Conservation (phyloP, 805 yeast genomes). For the Komagataella mondaviorum region DNA sequence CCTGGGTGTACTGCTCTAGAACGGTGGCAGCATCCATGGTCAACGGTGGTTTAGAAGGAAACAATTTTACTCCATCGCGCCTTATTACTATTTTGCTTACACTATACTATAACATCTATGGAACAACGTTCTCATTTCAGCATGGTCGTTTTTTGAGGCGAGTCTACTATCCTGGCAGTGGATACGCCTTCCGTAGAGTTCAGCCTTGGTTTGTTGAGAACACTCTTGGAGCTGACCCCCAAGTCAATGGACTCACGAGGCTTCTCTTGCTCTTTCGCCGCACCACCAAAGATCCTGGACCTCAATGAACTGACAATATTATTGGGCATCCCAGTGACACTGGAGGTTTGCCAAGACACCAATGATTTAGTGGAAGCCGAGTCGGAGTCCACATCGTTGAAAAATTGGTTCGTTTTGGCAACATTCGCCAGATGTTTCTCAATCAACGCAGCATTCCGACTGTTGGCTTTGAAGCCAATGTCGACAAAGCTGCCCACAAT, state of each 20-base stretch:
- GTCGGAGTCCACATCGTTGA: neutral
- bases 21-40: slow-evolving; percentile 85
- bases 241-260: neutral
- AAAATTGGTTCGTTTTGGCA: slow-evolving; percentile 4
- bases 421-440: slow-evolving; percentile 35
- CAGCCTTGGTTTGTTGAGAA: neutral
- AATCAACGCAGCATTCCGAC: slow-evolving; percentile 53
- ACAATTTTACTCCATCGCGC: neutral
- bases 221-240: neutral
- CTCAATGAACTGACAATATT: neutral
- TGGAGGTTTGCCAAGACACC: neutral
- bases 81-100: neutral
- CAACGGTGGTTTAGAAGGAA: neutral
- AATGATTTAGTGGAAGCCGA: neutral
- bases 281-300: neutral
- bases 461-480: slow-evolving; percentile 63
- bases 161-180: neutral
- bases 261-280: neutral
- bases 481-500: slow-evolving; percentile 59
- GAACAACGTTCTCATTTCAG: neutral
- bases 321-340: neutral
- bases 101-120: neutral
- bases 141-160: neutral
- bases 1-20: slow-evolving; percentile 50
- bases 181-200: neutral